Evolutionary conservation across 306 rosid species (phyloP), one percentile per base, ranked within the genome.

Genomic region (Sophora flavescens): DNA sequence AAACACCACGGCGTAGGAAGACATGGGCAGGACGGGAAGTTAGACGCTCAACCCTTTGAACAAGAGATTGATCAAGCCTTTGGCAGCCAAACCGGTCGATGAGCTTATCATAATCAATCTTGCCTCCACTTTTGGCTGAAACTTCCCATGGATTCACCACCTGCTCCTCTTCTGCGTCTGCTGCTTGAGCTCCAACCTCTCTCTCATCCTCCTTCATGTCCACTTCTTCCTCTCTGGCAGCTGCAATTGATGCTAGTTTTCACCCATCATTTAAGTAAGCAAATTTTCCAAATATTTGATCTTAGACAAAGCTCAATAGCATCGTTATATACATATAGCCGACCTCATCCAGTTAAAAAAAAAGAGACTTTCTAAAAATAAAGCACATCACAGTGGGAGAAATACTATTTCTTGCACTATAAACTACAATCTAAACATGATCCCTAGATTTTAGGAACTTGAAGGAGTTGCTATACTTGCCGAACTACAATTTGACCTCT

Each of bases 81-180:
- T 91, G 95, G 72, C 98, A 96, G 3, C 98, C 99, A 68, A 96
- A 96, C 41, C 91, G 93, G 60, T 92, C 99, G 17, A 96, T 87
- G 80, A 92, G 97, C 78, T 96, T 92, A 60, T 91, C 97, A 74
- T 96, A 92, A 67, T 96, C 98, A 60, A 96, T 91, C 75, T 89
- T 92, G 26, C 90, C 93, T n/a, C 92, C 93, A 13, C 82, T 91
- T 78, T 89, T 92, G 47, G 90, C 88, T 1, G 91, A 62, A 13
- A 95, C 99, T 59, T 88, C 86, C 99, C 99, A 92, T 67, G 99
- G 98, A 74, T 72, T 92, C 26, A 92, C 93, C 0, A 88, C 80
- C 59, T 92, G 97, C 44, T 83, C 92, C 33, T 82, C 82, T 42
- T 75, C 83, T 15, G 64, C 3, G 8, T 9, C 45, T 41, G 11